These are phyloP conservation scores for Penicillium argentinense DNA, from an alignment of 495 filamentous ascomycete genomes.

Conservation along the genomic window DNA sequence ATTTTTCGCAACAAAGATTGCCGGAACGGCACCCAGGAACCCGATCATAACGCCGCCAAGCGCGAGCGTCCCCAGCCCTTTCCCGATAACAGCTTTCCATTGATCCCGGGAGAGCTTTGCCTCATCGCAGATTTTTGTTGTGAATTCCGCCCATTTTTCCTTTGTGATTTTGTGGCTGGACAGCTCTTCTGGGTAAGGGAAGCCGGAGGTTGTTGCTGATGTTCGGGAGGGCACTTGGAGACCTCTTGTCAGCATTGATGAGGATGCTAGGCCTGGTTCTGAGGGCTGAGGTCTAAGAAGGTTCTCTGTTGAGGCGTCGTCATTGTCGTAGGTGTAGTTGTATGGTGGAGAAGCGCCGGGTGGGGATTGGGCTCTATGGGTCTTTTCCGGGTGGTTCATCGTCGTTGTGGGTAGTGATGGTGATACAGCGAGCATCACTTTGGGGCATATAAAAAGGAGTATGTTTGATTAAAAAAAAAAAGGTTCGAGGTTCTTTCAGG, in stretches of 20 bases:
- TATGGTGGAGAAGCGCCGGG: slow-evolving; percentile 15
- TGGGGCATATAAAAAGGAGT: no score
- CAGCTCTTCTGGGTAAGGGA: slow-evolving; percentile 32
- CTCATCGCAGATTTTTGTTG: slow-evolving; percentile 25
- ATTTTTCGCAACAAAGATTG: slow-evolving; percentile 21
- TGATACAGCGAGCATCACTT: no score
- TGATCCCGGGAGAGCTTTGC: slow-evolving; percentile 33
- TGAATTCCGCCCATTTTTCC: slow-evolving; percentile 33
- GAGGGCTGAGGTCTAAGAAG: slow-evolving; percentile 9
- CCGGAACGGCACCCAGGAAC: slow-evolving; percentile 32
- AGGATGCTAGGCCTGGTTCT: slow-evolving; percentile 20
- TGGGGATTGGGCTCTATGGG: no score
- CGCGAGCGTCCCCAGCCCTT: slow-evolving; percentile 32
- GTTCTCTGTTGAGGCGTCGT: slow-evolving; percentile 9
- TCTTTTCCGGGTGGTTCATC: no score
- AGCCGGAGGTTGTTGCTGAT: slow-evolving; percentile 29
- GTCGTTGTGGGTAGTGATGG: no score
- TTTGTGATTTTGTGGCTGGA: slow-evolving; percentile 17
- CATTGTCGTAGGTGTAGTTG: not conserved
- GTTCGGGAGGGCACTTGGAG: slow-evolving; percentile 37
- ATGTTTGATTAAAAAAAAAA: no score
- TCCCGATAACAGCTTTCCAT: slow-evolving; percentile 36
- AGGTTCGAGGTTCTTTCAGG: no score
- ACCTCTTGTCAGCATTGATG: slow-evolving; percentile 25
- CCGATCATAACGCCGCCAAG: slow-evolving; percentile 38